Base-by-base conservation (phyloP, 495 filamentous ascomycete genomes). In the Aspergillus funiculosus region DNA sequence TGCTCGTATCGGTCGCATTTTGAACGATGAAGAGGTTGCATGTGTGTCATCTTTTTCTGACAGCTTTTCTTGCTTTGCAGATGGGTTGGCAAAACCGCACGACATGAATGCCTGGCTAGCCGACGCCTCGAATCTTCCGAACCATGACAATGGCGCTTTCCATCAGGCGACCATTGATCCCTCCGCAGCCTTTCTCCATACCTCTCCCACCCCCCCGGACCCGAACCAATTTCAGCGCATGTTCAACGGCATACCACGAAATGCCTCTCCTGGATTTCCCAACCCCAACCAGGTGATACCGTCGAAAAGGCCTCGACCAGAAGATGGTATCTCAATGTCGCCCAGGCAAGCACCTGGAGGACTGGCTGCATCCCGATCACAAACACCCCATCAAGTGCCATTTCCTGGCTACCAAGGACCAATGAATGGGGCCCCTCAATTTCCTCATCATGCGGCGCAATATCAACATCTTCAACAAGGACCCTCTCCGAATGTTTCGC, bases 91-190 rank as follows among this genome's bases (percentile, higher is more conserved):
- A 65, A 66, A 65, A 61, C 57, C 61, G 61, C 66, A 63, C 66
- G 79, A 79, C 74, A 89, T 87, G 84, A 89, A 83, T 76, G 79
- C 80, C 70, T 87, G 85, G 85, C 82, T 84, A 72, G 82, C 82
- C 73, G 83, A 89, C 71, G 77, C 75, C 77, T 77, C 82, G 69
- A 71, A 74, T 59, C 63, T 75, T 49, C 79, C 79, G 58, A 84
- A 79, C 68, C 80, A 83, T 75, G 83, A 87, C 73, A 83, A 81
- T 79, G 84, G 82, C 68, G 80, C 76, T 67, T 89, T 87, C 64
- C 77, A 80, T 53, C 62, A 71, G 46, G 63, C 72, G 41, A 70
- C 67, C 48, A 74, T 77, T 61, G 79, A 81, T 57, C 75, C 77
- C 34, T 72, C 72, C 6, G 62, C 68, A 48, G 67, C 71, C 25